Evolutionary conservation across 2,329 filamentous ascomycete species (phyloP), one percentile per base, ranked within the genome.

Genomic region (Didymella pinodella): DNA sequence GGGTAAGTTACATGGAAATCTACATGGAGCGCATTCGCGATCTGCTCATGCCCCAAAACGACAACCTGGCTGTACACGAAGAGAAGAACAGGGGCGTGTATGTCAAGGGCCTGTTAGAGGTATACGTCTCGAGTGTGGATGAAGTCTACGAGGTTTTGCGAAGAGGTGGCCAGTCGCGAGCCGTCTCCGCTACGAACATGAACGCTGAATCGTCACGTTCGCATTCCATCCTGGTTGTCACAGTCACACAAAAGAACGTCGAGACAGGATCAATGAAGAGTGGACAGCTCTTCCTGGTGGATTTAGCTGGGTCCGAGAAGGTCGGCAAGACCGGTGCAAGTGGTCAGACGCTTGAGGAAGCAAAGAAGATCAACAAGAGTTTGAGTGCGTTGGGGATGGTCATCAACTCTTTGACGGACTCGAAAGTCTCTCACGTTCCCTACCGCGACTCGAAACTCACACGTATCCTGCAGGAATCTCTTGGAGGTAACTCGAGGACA

Each of bases 281-380:
- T 75, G 95, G 95, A 57, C 93, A 97, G 79, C 87, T 99, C 22
- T 98, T 97, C 85, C 83, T 99, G 77, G 95, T 99, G 64, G 95
- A 99, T 88, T 83, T 99, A 83, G 95, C 95, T 52, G 95, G 95
- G 84, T 97, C 92, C 74, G 95, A 99, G 81, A 98, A 98, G 82
- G 93, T 98, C 50, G 94, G 95, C 76, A 98, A 99, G 85, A 99
- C 95, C 29, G 95, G 95, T 69, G 95, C 95, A 63, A 97, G 92
- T 76, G 95, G 95, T 57, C 95, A 98, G 80, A 98, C 94, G 4
- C 84, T 99, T 43, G 95, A 98, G 78, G 95, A 99, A 78, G 95
- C 95, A 61, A 98, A 98, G 85, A 99, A 99, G 85, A 99, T 99
- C 85, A 99, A 99, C 86, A 98, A 98, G 85, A 97, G 93, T 84